These are phyloP conservation scores for Zygnema circumcarinatum DNA, from an alignment of 139 green algal species.

Conservation along the genomic window DNA sequence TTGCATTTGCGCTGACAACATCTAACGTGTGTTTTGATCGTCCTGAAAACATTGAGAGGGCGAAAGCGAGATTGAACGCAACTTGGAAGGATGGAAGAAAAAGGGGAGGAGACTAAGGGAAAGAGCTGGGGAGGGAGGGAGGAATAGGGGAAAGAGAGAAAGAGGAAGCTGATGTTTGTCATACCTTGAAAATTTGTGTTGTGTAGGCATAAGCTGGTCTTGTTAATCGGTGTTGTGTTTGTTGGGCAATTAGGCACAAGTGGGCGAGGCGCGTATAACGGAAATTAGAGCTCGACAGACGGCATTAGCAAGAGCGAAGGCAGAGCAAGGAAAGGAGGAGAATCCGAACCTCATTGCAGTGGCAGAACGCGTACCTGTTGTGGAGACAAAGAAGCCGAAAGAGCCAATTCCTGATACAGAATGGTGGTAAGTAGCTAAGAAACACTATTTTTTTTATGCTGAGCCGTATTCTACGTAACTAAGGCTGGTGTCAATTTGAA, in stretches of 20 bases:
- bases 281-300: conserved; percentile 36
- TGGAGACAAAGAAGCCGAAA: conserved; percentile 52
- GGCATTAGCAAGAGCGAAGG: conserved; percentile 11
- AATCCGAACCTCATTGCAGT: conserved; percentile 61
- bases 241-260: conserved; percentile 38
- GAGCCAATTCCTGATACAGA: conserved; percentile 59
- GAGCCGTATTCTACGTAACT: background rate
- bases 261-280: conserved; percentile 35
- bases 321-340: conserved; percentile 29
- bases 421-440: conserved; percentile 57
- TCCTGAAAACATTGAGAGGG: too few species aligned
- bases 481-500: too few species aligned
- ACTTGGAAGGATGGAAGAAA: too few species aligned
- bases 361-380: background rate
- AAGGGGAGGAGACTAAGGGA: too few species aligned
- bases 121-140: too few species aligned
- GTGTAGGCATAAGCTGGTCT: too few species aligned
- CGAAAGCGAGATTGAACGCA: too few species aligned
- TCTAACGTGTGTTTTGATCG: too few species aligned
- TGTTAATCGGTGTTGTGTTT: background rate
- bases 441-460: background rate
- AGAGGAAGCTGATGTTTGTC: too few species aligned
- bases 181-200: too few species aligned
- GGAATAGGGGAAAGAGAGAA: too few species aligned
- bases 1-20: too few species aligned